Evolutionary conservation across 2,329 filamentous ascomycete genomes (phyloP), one percentile per base, ranked within the genome.

Genomic region (Colletotrichum neosansevieriae): DNA sequence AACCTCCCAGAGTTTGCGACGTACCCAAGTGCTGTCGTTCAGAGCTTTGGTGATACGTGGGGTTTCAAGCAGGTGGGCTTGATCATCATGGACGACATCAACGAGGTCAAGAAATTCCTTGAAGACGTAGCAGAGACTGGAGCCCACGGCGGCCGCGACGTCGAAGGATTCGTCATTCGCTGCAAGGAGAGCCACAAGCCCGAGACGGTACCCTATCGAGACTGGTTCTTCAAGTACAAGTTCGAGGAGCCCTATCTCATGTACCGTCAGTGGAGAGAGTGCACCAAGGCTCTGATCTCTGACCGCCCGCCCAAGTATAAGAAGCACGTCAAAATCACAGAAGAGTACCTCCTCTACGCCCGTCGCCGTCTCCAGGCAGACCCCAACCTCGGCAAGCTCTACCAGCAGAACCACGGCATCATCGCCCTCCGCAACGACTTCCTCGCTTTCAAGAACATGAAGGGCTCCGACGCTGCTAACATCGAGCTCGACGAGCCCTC

Each of bases 161-260:
- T 97, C 0, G 96, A 99, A 80, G 96, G 96, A 4, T 99, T 99
- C 74, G 96, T 99, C 65, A 92, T 99, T 73, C 91, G 96, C 63
- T 98, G 96, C 86, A 93, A 89, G 82, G 89, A 84, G 83, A 82
- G 85, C 15, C 76, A 80, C n/a, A 79, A 89, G 32, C 82, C 83
- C 0, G 81, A 79, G 1, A 76, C 78, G 13, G 79, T 78, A 2
- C 86, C 88, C 0, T 96, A 90, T 77, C 82, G 88, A n/a, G 94
- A 99, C 78, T 99, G 96, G 96, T 99, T 99, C 81, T 99, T 99
- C 90, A 99, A 99, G 81, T 99, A 94, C 88, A 99, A 99, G 82
- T 99, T 99, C 69, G 96, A 99, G 76, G 96, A 99, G 81, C 96
- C 96, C 0, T 99, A 99, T 77, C 83, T 99, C 69, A 97, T 99